phyloP scores from a whole-genome alignment of 306 rosid species.

The Mimosa pudica region DNA sequence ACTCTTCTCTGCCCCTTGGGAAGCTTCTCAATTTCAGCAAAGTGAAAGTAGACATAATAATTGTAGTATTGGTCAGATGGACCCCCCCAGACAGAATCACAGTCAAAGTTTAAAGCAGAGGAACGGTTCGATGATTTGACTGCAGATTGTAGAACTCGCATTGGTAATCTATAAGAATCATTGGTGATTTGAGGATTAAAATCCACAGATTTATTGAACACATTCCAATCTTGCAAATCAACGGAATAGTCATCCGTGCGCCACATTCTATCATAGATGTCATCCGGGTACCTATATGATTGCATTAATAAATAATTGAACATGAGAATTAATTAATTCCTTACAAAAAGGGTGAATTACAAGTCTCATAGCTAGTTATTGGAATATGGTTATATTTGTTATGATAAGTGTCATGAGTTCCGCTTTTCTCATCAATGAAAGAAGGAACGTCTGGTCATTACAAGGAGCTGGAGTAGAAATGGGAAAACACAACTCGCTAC shows the following conservation, averaged over 20 bases:
- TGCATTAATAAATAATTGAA: too few species aligned
- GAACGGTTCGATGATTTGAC: background rate
- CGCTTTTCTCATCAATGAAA: too few species aligned
- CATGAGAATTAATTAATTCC: too few species aligned
- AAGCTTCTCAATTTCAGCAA: background rate
- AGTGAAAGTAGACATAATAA: background rate
- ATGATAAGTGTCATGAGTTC: too few species aligned
- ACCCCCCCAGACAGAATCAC: background rate
- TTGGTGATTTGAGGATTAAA: background rate
- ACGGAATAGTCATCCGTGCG: rapidly evolving
- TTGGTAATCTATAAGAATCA: background rate
- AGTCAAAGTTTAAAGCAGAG: background rate
- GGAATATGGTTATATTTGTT: too few species aligned
- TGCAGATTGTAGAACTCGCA: constrained; percentile 9
- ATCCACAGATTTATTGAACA: background rate
- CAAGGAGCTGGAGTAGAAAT: too few species aligned
- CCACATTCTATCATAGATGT: constrained; percentile 21
- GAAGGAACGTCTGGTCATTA: too few species aligned
- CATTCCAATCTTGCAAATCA: background rate
- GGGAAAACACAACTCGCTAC: too few species aligned
- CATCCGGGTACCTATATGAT: constrained; percentile 2
- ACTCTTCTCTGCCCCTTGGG: background rate
- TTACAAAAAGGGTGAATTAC: too few species aligned
- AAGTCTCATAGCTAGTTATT: too few species aligned
- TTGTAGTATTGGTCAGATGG: background rate